These are phyloP conservation scores for Oryza officinalis DNA, from an alignment of 176 grass and related monocot genomes.

Conservation along the genomic window DNA sequence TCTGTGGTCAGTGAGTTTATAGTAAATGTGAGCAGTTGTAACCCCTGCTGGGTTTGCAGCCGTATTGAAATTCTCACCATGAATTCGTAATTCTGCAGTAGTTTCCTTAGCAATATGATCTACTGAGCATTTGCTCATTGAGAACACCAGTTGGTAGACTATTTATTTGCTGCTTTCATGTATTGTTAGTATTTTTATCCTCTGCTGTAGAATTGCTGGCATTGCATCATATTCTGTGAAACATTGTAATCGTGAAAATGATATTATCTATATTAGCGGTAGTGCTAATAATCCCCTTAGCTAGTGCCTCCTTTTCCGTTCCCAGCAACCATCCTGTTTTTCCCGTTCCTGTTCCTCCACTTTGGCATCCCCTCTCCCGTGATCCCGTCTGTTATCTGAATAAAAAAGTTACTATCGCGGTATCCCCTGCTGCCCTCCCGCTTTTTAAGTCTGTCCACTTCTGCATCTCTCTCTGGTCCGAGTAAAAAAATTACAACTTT, in stretches of 20 bases:
- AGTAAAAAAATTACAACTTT: too few species aligned
- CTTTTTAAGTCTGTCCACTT: too few species aligned
- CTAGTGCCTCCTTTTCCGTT: too few species aligned
- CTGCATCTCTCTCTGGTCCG: too few species aligned
- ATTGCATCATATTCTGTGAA: neutral
- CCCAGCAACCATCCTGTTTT: too few species aligned
- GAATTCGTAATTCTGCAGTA: neutral
- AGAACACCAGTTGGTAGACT: neutral
- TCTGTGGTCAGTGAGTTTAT: neutral
- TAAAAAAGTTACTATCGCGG: too few species aligned
- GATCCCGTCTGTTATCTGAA: too few species aligned
- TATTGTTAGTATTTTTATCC: neutral
- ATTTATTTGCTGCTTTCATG: neutral
- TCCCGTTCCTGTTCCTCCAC: too few species aligned
- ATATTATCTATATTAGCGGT: neutral
- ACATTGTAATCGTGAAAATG: neutral
- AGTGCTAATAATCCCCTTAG: too few species aligned
- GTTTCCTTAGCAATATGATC: neutral
- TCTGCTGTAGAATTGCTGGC: neutral
- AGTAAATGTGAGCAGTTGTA: neutral
- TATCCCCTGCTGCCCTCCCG: too few species aligned
- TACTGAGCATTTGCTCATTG: constrained; percentile 14
- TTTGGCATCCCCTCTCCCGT: too few species aligned
- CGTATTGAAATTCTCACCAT: neutral
- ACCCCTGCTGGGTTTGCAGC: neutral